phyloP scores from a whole-genome alignment of 2,329 filamentous ascomycete genomes.

The Ophiostoma piceae region DNA sequence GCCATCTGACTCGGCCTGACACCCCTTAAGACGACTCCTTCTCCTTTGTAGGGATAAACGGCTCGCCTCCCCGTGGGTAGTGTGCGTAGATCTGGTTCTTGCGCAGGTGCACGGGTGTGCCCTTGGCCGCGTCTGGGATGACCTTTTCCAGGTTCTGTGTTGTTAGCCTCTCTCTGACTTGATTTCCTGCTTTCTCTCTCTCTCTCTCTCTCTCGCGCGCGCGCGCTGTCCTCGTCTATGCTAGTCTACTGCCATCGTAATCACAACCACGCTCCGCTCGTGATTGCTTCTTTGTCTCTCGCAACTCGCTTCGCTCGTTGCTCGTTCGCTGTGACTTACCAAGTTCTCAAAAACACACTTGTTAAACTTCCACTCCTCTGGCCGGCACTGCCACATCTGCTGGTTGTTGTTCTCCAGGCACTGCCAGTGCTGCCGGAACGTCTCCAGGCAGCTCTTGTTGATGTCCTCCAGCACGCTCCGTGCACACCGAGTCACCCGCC shows the following conservation, averaged over 20 bases:
- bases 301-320: neutral
- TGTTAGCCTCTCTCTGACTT: constrained; percentile 7
- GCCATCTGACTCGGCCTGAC: neutral
- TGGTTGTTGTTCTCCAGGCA: constrained; percentile 98
- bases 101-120: constrained; percentile 69
- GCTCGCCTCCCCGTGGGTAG: constrained; percentile 30
- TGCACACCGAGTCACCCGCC: constrained; percentile 93
- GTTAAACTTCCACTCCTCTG: constrained; percentile 83
- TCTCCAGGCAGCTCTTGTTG: constrained; percentile 85
- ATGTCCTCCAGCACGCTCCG: constrained; percentile 93
- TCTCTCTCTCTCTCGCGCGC: neutral
- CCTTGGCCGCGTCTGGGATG: constrained; percentile 67
- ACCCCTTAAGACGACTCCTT: constrained; percentile 27
- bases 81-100: constrained; percentile 59
- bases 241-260: too few relatives aligned
- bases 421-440: constrained; percentile 92
- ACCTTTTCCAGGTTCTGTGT: constrained; percentile 73
- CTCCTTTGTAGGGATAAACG: constrained; percentile 32
- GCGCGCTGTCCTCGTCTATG: too few relatives aligned
- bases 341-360: constrained; percentile 93
- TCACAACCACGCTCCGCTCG: neutral
- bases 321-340: constrained; percentile 45
- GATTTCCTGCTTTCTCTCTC: neutral
- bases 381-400: constrained; percentile 91
- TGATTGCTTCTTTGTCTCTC: neutral